Evolutionary conservation across 2,329 filamentous ascomycete species (phyloP), one percentile per base, ranked within the genome.

Genomic region (Amylocarpus encephaloides): DNA sequence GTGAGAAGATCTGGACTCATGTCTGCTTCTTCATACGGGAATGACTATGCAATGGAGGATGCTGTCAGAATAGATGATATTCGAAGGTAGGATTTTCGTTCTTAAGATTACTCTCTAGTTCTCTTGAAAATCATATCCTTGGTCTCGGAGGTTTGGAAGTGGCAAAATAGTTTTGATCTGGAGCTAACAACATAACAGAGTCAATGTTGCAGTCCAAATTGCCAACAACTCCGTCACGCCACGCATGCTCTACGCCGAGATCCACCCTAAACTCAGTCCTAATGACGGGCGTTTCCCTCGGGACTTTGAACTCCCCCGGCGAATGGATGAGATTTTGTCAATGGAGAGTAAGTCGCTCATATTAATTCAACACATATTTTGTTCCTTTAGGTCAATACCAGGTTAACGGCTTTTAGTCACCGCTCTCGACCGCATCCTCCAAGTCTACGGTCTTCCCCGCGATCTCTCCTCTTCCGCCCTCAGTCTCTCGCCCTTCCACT

Each of bases 211-310:
- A 7, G 58, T 48, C 15, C 59, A 61, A 47, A 39, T 61, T 9
- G 54, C 58, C 13, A 62, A 62, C 26, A 48, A 36, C 29, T 33
- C 44, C 4, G 46, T 59, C 6, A 53, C 40, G 6, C 13, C 48
- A 7, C 13, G 32, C 9, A 53, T 51, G 42, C n/a, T 40, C 10
- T 51, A 57, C 29, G 55, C 53, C 11, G 52, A 62, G 22, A 42
- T 62, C 6, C 59, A 62, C 36, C 60, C 60, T 1, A 62, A 60
- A 32, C 15, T 59, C 11, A 43, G 36, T 32, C n/a, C 38, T 2
- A 26, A 43, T 7, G 33, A 53, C n/a, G 54, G 56, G 0, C n/a
- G 36, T 2, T 59, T 48, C 11, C 58, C 59, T 2, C n/a, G 43
- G 5, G 55, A 54, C 6, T 62, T 62, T 40, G 47, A 59, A 10